A percentile compares a stretch with the other conserved stretches of the same genome.
These are phyloP conservation scores for Phylloporus sp. DNA, from an alignment of 1,284 basidiomycete genomes.

Conservation along the genomic window DNA sequence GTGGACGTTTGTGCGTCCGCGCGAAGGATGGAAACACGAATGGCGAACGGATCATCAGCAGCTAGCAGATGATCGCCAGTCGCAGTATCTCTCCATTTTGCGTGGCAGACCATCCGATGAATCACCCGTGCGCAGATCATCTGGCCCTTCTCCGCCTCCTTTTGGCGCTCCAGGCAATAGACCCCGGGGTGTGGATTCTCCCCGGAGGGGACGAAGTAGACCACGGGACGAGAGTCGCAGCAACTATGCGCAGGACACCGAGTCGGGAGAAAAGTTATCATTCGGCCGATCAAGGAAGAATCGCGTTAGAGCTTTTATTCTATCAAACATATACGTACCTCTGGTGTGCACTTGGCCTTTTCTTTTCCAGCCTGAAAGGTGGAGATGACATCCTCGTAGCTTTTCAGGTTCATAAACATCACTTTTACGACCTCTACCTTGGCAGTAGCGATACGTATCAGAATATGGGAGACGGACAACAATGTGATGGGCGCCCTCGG, in stretches of 20 bases:
- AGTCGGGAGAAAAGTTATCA: constrained; percentile 44
- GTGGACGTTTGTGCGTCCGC: constrained; percentile 71
- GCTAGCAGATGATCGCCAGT: constrained; percentile 35
- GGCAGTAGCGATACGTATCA: constrained; percentile 81
- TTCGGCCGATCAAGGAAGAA: constrained; percentile 59
- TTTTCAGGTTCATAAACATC: constrained; percentile 88
- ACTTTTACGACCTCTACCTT: constrained; percentile 83
- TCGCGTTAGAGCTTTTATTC: constrained; percentile 67
- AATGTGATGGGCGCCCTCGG: constrained; percentile 76
- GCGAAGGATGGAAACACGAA: constrained; percentile 35
- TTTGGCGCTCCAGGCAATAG: constrained; percentile 63
- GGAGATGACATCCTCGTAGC: constrained; percentile 51
- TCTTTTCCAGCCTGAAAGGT: constrained; percentile 27
- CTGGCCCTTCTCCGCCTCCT: constrained; percentile 50
- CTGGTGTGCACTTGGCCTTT: constrained; percentile 55
- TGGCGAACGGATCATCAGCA: constrained; percentile 36
- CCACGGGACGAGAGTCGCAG: constrained; percentile 40
- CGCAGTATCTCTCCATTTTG: constrained; percentile 31
- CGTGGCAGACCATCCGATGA: constrained; percentile 31
- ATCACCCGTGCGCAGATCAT: constrained; percentile 30
- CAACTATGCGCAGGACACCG: constrained; percentile 42
- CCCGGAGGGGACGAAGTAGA: constrained; percentile 64
- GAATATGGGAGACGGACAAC: constrained; percentile 60
- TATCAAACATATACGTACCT: constrained; percentile 78
- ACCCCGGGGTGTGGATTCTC: constrained; percentile 73